Base-by-base conservation (phyloP, 1,139 yeast species). In the Protomyces pachydermus region DNA sequence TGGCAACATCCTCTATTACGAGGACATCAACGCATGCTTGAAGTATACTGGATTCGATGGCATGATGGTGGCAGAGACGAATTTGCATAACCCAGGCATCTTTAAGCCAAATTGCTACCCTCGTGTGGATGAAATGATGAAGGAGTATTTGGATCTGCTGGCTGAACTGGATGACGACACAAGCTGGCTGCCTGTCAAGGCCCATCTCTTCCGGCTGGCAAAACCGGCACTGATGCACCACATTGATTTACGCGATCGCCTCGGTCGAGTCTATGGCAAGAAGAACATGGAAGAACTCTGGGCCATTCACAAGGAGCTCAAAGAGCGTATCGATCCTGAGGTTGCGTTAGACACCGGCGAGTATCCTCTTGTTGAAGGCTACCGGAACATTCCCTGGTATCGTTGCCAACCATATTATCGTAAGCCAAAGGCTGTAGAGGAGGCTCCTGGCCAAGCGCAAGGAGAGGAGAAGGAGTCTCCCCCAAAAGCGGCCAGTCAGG, bases 51-150 rank as follows among this genome's bases (percentile, higher is more conserved):
- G 77, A 0, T 87, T 95, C 69, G 97, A 95, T 76, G 97, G 93
- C 0, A 95, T 93, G 23, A 95, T 95, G 98, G 86, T 96, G 54
- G 98, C 98, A 0, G 99, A 95, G 74, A 97, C 97, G 0, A 91
- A 91, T 72, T 78, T 95, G 54, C 88, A 87, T 75, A 95, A 95
- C 71, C 98, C 99, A 0, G 98, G 96, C 2, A 84, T 91, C 0
- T 93, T 95, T 73, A 37, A 50, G 12, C 66, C 65, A 14, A 70
- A 67, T 10, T 86, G 84, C 66, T 91, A 84, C 72, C 96, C 97
- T 3, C 80, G 98, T 65, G 95, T 91, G 3, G 98, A 93, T 74
- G 79, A 79, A 67, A 79, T 93, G 67, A 79, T 88, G 61, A 79
- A 97, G 68, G 97, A 93, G 73, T 95, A 93, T 74, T 88, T 88